Base-by-base conservation (phyloP, 2,329 filamentous ascomycete species). In the Trichophyton equinum region DNA sequence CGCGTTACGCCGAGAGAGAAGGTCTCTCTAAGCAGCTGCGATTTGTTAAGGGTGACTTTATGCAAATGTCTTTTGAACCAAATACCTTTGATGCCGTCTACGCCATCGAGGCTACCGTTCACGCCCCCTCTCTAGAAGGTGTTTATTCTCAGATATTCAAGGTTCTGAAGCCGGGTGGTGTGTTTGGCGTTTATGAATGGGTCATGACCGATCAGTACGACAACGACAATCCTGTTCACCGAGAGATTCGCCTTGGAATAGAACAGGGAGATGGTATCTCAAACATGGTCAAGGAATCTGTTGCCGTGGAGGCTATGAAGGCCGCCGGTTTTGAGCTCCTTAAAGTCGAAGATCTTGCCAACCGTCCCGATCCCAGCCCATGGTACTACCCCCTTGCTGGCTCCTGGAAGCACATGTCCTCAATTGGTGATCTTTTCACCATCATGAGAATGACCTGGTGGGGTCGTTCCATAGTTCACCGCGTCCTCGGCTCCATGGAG, bases 141-240 rank as follows among this genome's bases (percentile, higher is more conserved):
- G 91, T 96, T 66, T 99, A 99, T 79, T 86, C 84, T 72, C 87
- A 97, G 75, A 97, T 97, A 70, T 91, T 87, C 83, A 88, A 89
- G 56, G 91, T 96, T 22, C 81, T 99, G 65, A 99, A 97, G 82
- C 94, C 94, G 20, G 94, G 94, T 63, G 92, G 94, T 74, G 81
- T 90, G 58, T 99, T 97, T 69, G 94, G 92, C 72, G 92, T 97
- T 59, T 99, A 97, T 77, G 94, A 99, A 77, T 97, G 94, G 94
- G 81, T 97, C 71, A 97, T 99, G 94, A 97, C 91, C 5, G 91
- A 96, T 65, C 79, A 86, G 25, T 99, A 96, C 76, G 88, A 97
- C 78, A 92, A 95, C 73, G 81, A 87, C 63, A 91, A 96, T 80
- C 75, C 89, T 0, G 81, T 85, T 69, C 94, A 97, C 79, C 88